Percentiles rank a stretch among this genome's conserved stretches.
Conservation (phyloP, 352 stramenopile genomes). For the Phytophthora fragariaefolia region DNA sequence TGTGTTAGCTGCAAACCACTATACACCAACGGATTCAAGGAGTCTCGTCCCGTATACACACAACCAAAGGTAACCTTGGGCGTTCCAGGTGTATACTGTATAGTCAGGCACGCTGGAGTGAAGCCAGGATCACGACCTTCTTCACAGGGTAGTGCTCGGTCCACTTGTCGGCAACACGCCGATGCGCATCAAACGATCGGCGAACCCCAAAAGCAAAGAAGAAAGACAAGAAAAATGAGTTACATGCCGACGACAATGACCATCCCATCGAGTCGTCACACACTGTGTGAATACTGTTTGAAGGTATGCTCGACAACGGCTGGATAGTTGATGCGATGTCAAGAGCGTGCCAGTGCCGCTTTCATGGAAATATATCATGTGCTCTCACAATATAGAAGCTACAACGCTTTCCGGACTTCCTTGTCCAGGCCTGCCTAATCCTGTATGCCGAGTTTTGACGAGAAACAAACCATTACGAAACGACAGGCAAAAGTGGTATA, state of each 20-base stretch:
- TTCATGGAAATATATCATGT: slow-evolving; percentile 14
- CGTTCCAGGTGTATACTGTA: no score
- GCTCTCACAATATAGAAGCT: slow-evolving; percentile 10
- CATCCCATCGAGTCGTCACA: slow-evolving; percentile 12
- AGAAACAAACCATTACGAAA: not conserved
- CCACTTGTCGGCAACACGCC: no score
- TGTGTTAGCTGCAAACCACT: no score
- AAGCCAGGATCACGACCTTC: no score
- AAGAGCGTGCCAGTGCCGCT: slow-evolving; percentile 10
- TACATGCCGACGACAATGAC: not conserved
- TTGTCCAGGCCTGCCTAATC: not conserved
- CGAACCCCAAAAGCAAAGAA: not conserved
- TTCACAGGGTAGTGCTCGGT: no score
- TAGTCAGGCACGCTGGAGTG: no score
- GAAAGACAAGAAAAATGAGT: not conserved
- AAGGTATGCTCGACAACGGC: not conserved
- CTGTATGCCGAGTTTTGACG: not conserved
- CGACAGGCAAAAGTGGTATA: not conserved
- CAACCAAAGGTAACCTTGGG: no score
- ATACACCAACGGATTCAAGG: no score
- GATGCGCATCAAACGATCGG: not conserved
- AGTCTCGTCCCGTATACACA: no score
- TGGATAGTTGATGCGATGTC: slow-evolving; percentile 13
- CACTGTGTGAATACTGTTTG: slow-evolving; percentile 1
- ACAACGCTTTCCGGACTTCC: slow-evolving; percentile 4